These are phyloP conservation scores for Botrytis porri DNA, from an alignment of 2,329 filamentous ascomycete genomes.

Conservation along the genomic window DNA sequence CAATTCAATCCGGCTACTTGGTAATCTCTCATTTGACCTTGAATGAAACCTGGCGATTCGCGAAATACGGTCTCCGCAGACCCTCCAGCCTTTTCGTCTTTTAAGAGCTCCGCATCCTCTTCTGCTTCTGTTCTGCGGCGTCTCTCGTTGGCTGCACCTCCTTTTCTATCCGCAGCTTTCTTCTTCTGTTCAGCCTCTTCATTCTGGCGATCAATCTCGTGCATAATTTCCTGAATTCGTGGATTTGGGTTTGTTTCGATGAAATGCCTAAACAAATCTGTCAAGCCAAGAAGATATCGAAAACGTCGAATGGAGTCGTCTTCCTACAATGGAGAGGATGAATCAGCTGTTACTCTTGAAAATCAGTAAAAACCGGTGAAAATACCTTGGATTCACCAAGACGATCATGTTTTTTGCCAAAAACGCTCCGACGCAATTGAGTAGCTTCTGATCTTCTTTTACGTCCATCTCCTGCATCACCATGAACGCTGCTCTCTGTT, in stretches of 20 bases:
- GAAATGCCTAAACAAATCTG: conserved; percentile 96
- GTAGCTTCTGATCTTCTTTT: conserved; percentile 84
- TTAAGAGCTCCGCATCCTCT: conserved; percentile 84
- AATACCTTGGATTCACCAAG: conserved; percentile 87
- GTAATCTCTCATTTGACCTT: conserved; percentile 90
- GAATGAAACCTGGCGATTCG: conserved; percentile 86
- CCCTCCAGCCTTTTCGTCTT: conserved; percentile 86
- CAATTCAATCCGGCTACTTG: conserved; percentile 95
- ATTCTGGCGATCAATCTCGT: conserved; percentile 92
- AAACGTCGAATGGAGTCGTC: conserved; percentile 94
- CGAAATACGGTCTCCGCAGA: conserved; percentile 87
- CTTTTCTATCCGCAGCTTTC: conserved; percentile 74
- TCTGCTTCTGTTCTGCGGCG: conserved; percentile 92
- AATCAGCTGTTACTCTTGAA: conserved; percentile 1
- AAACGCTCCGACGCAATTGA: conserved; percentile 84
- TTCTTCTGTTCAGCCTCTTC: conserved; percentile 67
- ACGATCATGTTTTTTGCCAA: conserved; percentile 91
- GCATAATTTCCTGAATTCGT: conserved; percentile 88
- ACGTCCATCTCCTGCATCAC: conserved; percentile 74
- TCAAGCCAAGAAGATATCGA: conserved; percentile 89
- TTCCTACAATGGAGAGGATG: conserved; percentile 56
- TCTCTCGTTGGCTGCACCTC: conserved; percentile 75
- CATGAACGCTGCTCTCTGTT: conserved; percentile 79
- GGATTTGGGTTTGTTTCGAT: conserved; percentile 97
- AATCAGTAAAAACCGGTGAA: not conserved